A percentile compares a stretch with the other conserved stretches of the same genome.
Conservation (phyloP, 1,284 basidiomycete genomes). For the Ganoderma multipileum region DNA sequence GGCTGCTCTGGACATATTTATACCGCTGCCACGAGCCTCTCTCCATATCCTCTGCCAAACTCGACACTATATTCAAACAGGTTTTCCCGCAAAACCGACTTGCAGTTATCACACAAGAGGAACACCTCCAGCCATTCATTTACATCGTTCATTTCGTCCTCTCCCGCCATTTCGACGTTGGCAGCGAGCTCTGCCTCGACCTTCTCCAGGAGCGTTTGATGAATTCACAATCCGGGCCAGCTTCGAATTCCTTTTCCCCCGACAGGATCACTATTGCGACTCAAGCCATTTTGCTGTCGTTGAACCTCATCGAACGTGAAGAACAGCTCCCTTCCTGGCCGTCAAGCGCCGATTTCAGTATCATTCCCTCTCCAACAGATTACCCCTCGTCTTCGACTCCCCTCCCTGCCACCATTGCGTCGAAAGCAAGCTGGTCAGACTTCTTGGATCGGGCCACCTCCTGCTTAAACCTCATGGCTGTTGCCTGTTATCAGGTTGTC, state of each 20-base stretch:
- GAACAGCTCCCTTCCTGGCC: slow-evolving; percentile 79
- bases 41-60: slow-evolving; percentile 78
- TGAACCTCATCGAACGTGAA: slow-evolving; percentile 79
- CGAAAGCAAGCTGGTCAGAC: slow-evolving; percentile 78
- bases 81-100: slow-evolving; percentile 82
- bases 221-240: slow-evolving; percentile 49
- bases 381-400: slow-evolving; percentile 76
- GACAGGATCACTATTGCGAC: slow-evolving; percentile 82
- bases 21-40: slow-evolving; percentile 90
- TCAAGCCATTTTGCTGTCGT: slow-evolving; percentile 79
- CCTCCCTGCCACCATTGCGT: slow-evolving; percentile 57
- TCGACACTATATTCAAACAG: slow-evolving; percentile 80
- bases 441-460: slow-evolving; percentile 75
- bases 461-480: slow-evolving; percentile 68
- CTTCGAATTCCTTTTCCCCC: slow-evolving; percentile 59
- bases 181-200: slow-evolving; percentile 82
- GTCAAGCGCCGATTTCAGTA: slow-evolving; percentile 71
- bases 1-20: slow-evolving; percentile 93
- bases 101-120: slow-evolving; percentile 73
- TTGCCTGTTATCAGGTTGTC: slow-evolving; percentile 70
- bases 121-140: slow-evolving; percentile 79
- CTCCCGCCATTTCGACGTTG: slow-evolving; percentile 88
- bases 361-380: slow-evolving; percentile 65
- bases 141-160: slow-evolving; percentile 87
- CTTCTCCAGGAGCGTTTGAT: slow-evolving; percentile 74